A percentile compares a stretch with the other conserved stretches of the same genome.
phyloP scores from a whole-genome alignment of 768 basidiomycete species.

The Pisolithus orientalis region DNA sequence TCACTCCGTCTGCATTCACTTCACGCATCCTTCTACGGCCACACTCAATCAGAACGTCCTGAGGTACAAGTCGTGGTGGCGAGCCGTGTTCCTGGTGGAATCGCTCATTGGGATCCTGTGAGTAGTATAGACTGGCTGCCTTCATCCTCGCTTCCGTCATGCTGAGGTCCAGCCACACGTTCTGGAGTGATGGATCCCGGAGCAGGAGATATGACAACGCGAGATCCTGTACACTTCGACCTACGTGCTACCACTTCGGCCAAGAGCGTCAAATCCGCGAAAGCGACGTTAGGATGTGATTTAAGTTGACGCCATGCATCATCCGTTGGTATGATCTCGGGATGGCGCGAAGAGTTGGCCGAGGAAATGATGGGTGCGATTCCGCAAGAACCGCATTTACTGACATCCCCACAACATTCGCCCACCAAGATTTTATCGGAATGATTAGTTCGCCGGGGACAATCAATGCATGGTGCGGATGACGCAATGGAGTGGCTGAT shows the following conservation, averaged over 20 bases:
- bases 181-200: conserved; percentile 46
- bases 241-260: conserved; percentile 86
- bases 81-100: conserved; percentile 39
- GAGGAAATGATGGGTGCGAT: conserved; percentile 26
- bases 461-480: conserved; percentile 48
- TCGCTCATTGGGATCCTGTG: conserved; percentile 48
- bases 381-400: conserved; percentile 24
- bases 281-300: conserved; percentile 82
- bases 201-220: conserved; percentile 52
- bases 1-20: conserved; percentile 68
- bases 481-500: conserved; percentile 56
- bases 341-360: conserved; percentile 11
- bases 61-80: conserved; percentile 50
- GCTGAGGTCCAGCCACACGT: conserved; percentile 17
- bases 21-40: conserved; percentile 56
- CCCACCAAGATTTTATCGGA: conserved; percentile 21
- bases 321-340: conserved; percentile 68
- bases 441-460: conserved; percentile 36
- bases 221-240: conserved; percentile 70
- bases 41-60: conserved; percentile 57
- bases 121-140: conserved; percentile 39
- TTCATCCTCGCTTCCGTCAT: conserved; percentile 4
- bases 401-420: conserved; percentile 34
- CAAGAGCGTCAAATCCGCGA: conserved; percentile 75
- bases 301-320: conserved; percentile 83